These are phyloP conservation scores for Chenopodium quinoa DNA, from an alignment of 148 eudicot species.

Conservation along the genomic window DNA sequence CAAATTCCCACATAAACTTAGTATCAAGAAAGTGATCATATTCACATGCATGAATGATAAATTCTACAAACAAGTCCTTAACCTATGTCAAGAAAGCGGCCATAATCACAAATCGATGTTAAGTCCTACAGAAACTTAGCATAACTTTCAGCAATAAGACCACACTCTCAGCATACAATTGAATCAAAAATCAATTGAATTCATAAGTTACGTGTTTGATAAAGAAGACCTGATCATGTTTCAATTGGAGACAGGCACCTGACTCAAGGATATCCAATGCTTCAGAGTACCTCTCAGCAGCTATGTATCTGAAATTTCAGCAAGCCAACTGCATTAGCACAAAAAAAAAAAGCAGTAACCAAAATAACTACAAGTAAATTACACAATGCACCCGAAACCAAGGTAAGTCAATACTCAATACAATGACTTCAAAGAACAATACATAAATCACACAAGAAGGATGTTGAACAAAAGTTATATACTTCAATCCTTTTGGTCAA, in stretches of 20 bases:
- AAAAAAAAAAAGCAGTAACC: not conserved
- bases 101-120: not conserved
- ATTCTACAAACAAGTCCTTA: not conserved
- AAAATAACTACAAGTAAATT: not conserved
- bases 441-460: too few relatives aligned
- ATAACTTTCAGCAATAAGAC: not conserved
- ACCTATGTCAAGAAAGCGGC: not conserved
- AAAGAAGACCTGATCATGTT: constrained; percentile 63
- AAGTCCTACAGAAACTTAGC: not conserved
- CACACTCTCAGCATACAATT: not conserved
- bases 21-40: not conserved
- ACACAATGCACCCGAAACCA: not conserved
- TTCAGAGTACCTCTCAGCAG: constrained; percentile 72
- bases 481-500: too few relatives aligned
- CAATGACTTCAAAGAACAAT: too few relatives aligned
- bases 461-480: too few relatives aligned
- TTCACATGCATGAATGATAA: not conserved
- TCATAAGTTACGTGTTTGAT: not conserved
- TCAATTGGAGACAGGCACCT: constrained; percentile 90
- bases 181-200: not conserved
- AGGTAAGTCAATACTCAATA: too few relatives aligned
- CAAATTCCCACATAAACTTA: not conserved
- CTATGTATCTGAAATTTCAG: constrained; percentile 53
- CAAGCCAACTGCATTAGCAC: constrained; percentile 25
- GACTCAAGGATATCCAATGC: constrained; percentile 76